Conservation (phyloP, 768 basidiomycete species). For the Suillus sp. region DNA sequence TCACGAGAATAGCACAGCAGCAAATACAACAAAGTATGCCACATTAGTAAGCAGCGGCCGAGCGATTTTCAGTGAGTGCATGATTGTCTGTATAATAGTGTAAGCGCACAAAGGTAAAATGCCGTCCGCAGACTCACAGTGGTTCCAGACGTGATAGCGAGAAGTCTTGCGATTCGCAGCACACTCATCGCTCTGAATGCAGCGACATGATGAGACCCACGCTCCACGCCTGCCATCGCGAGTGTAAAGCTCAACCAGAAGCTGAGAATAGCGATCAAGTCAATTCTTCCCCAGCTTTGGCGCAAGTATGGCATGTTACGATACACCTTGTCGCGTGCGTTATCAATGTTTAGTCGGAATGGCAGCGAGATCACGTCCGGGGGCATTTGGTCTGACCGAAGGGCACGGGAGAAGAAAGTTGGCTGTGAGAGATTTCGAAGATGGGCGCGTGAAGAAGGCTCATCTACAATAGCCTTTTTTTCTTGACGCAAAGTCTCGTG, state of each 20-base stretch:
- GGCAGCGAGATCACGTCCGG: constrained; percentile 56
- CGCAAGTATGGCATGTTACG: constrained; percentile 85
- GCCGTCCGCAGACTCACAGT: constrained; percentile 53
- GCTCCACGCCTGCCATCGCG: constrained; percentile 68
- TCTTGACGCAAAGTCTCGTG: background rate
- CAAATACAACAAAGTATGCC: constrained; percentile 89
- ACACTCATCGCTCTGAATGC: constrained; percentile 89
- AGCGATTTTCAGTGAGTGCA: constrained; percentile 89
- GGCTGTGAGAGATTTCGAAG: constrained; percentile 49
- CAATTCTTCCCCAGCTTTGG: constrained; percentile 91
- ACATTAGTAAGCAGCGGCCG: constrained; percentile 88
- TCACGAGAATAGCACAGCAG: constrained; percentile 85
- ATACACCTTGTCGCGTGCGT: constrained; percentile 55
- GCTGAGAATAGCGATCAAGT: constrained; percentile 79
- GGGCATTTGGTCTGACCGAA: constrained; percentile 43
- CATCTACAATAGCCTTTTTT: background rate
- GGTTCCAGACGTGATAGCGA: constrained; percentile 90
- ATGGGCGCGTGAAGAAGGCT: constrained; percentile 30
- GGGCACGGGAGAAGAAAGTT: constrained; percentile 51
- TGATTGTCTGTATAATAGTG: constrained; percentile 61
- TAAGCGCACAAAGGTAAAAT: constrained; percentile 1
- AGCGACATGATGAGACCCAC: constrained; percentile 71
- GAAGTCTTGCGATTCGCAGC: constrained; percentile 75
- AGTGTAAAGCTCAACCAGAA: constrained; percentile 88
- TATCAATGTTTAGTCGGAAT: constrained; percentile 60